Evolutionary conservation across 2,329 filamentous ascomycete species (phyloP).

Genomic region (Cladosporium cucumerinum): DNA sequence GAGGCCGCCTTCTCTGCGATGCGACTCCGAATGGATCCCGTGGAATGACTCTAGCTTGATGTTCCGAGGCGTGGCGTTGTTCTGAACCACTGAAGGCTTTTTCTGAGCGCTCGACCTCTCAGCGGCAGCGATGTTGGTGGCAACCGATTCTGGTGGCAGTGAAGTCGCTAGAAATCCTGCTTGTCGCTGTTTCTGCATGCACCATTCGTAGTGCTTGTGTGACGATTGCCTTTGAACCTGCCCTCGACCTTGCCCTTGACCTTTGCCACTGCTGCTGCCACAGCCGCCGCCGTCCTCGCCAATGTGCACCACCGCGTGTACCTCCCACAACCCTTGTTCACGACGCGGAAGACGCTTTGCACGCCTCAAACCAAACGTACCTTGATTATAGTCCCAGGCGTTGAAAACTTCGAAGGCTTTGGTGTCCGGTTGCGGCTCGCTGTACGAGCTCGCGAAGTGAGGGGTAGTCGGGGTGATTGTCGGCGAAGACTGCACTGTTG

Average conservation of each 20-base stretch:
- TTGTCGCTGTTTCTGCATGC: slow-evolving; percentile 2
- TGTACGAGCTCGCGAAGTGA: slow-evolving; percentile 9
- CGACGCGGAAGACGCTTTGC: slow-evolving; percentile 32
- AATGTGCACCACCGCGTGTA: slow-evolving; percentile 32
- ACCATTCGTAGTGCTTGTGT: slow-evolving; percentile 9
- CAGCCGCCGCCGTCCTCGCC: not conserved
- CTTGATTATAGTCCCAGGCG: slow-evolving; percentile 18
- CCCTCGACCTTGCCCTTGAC: not conserved
- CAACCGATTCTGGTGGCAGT: not conserved
- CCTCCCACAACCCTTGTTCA: slow-evolving; percentile 28
- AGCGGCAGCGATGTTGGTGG: not conserved
- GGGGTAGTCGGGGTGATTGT: slow-evolving; percentile 22
- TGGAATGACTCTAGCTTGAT: not conserved
- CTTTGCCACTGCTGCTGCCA: slow-evolving; percentile 2
- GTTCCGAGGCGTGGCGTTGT: not conserved
- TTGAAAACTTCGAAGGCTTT: not conserved
- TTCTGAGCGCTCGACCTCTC: not conserved
- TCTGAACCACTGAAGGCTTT: not conserved
- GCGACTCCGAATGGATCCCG: slow-evolving; percentile 8
- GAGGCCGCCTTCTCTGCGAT: slow-evolving; percentile 9
- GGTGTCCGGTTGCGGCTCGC: slow-evolving; percentile 21
- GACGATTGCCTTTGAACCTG: not conserved
- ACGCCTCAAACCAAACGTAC: slow-evolving; percentile 30
- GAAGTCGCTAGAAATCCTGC: not conserved
- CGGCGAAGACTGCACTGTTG: slow-evolving; percentile 27